phyloP scores from a whole-genome alignment of 352 stramenopile species.

The Salisapilia sapeloensis region DNA sequence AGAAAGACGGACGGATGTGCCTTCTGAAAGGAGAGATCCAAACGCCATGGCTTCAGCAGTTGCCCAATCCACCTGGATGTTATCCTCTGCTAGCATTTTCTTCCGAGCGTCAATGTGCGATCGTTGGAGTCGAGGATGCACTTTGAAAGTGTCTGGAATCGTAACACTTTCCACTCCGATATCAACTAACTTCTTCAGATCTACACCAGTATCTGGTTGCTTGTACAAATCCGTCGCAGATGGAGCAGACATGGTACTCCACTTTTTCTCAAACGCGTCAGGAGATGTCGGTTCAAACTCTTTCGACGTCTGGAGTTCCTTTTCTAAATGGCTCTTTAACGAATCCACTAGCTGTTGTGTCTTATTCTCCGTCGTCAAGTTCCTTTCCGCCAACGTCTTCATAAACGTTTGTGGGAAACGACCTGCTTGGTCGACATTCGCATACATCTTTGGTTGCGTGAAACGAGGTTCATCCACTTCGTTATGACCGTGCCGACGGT shows the following conservation, averaged over 20 bases:
- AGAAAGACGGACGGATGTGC: conserved; percentile 66
- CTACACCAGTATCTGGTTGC: conserved; percentile 30
- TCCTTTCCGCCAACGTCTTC: conserved; percentile 30
- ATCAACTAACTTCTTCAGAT: conserved; percentile 29
- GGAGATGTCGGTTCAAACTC: conserved; percentile 44
- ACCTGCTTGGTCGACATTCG: conserved; percentile 34
- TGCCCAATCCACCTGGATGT: conserved; percentile 69
- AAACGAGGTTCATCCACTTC: conserved; percentile 81
- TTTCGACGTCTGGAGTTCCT: conserved; percentile 31
- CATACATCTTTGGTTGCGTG: conserved; percentile 82
- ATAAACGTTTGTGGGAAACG: conserved; percentile 60
- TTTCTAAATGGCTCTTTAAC: conserved; percentile 46
- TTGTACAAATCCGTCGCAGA: conserved; percentile 26
- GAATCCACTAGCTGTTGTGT: conserved; percentile 41
- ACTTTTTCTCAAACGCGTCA: conserved; percentile 66
- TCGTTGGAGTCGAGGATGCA: conserved; percentile 60
- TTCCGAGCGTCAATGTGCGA: conserved; percentile 57
- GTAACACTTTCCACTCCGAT: conserved; percentile 48
- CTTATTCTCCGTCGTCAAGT: conserved; percentile 28
- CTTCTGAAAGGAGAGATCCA: conserved; percentile 66
- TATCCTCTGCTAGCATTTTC: conserved; percentile 40
- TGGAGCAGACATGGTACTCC: conserved; percentile 31
- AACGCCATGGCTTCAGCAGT: conserved; percentile 81
- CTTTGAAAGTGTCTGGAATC: conserved; percentile 26
- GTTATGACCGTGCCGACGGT: conserved; percentile 80